Evolutionary conservation across 129 eudicot genomes (phyloP).

Genomic region (Heracleum sosnowskyi): DNA sequence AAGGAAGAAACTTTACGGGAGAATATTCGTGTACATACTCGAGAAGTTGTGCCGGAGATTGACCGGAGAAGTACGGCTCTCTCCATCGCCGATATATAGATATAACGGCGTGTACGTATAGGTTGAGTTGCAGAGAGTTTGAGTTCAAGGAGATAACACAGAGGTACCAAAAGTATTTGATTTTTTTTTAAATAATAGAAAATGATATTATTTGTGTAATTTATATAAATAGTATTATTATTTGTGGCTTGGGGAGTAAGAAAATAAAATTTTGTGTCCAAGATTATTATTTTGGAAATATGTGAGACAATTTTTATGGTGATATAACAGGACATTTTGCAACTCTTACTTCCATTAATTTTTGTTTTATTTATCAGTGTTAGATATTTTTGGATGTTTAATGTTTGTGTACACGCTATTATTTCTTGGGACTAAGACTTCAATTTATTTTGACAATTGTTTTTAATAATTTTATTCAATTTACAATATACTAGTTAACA

Average conservation of each 20-base stretch:
- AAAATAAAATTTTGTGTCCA: not conserved
- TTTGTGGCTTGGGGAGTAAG: slow-evolving; percentile 1
- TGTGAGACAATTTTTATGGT: slow-evolving; percentile 2
- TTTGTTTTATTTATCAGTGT: not conserved
- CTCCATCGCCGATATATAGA: slow-evolving; percentile 33
- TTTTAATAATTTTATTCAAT: too few species aligned
- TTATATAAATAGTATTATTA: too few species aligned
- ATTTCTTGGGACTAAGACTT: too few species aligned
- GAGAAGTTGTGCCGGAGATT: slow-evolving; percentile 31
- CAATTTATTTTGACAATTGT: too few species aligned
- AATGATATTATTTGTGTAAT: not conserved
- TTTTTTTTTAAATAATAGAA: not conserved
- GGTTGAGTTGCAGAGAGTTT: not conserved
- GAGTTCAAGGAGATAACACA: not conserved
- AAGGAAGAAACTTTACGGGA: slow-evolving; percentile 37
- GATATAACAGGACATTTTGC: not conserved
- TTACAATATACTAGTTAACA: too few species aligned
- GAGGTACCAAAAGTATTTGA: not conserved
- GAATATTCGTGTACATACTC: slow-evolving; percentile 32
- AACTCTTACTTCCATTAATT: not conserved
- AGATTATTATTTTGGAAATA: slow-evolving; percentile 6
- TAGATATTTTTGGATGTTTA: not conserved
- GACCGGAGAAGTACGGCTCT: slow-evolving; percentile 53
- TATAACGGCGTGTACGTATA: not conserved
- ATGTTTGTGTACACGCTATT: too few species aligned